Percentiles rank a stretch among this genome's conserved stretches.
Conservation (phyloP, 148 eudicot genomes). For the Rhododendron henanense region DNA sequence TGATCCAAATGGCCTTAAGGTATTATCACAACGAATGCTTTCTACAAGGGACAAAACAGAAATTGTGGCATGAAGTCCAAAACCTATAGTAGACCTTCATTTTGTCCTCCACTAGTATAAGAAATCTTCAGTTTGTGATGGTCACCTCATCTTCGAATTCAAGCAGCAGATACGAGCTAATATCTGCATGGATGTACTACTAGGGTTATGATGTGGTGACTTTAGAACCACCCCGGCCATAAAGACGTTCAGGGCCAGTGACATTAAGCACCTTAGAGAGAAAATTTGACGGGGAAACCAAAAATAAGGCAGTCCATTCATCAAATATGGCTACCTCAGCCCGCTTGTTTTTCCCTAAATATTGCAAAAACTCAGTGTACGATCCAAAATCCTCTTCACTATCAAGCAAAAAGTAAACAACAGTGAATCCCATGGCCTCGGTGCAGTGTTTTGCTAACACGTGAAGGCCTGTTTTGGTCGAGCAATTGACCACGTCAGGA, state of each 20-base stretch:
- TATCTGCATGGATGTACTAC: conserved; percentile 27
- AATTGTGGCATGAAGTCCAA: too few relatives aligned
- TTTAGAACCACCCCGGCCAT: conserved; percentile 91
- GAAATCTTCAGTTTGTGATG: too few relatives aligned
- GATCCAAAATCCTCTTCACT: conserved; percentile 87
- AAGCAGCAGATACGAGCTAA: too few relatives aligned
- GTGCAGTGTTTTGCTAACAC: conserved; percentile 73
- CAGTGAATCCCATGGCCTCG: conserved; percentile 61
- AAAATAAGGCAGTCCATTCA: conserved; percentile 86
- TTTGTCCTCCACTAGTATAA: too few relatives aligned
- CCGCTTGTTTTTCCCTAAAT: conserved; percentile 63
- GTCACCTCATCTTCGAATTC: too few relatives aligned
- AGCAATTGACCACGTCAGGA: conserved; percentile 78
- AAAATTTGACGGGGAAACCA: conserved; percentile 92
- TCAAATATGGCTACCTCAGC: conserved; percentile 92
- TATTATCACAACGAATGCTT: too few relatives aligned
- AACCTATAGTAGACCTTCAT: too few relatives aligned
- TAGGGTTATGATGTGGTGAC: conserved; percentile 46
- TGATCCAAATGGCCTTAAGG: too few relatives aligned
- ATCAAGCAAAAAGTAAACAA: conserved; percentile 86
- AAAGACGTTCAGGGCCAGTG: conserved; percentile 67
- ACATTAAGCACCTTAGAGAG: conserved; percentile 65
- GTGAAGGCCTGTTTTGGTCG: conserved; percentile 87
- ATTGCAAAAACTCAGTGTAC: conserved; percentile 78
- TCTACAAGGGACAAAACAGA: too few relatives aligned